Conservation (phyloP, 768 basidiomycete genomes). For the Agrocybe praecox region DNA sequence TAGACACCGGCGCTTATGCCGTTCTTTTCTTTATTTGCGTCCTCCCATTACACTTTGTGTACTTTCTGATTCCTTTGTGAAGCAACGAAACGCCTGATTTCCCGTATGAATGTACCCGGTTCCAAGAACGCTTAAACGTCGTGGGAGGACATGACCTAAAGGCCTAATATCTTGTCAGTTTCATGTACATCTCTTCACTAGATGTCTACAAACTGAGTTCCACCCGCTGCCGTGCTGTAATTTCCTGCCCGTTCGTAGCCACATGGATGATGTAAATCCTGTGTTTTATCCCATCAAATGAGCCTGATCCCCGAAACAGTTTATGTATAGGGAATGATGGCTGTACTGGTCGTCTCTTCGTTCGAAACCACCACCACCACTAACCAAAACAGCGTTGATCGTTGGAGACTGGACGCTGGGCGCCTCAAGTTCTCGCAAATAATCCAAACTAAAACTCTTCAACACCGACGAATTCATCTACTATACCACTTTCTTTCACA, state of each 20-base stretch:
- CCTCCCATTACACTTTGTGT: too few relatives aligned
- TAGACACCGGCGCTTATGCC: too few relatives aligned
- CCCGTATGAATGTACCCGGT: neutral
- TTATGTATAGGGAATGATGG: neutral
- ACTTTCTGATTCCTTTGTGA: neutral
- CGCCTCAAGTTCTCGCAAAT: constrained; percentile 4
- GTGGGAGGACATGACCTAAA: neutral
- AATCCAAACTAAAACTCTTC: neutral
- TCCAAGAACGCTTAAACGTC: neutral
- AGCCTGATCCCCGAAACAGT: neutral
- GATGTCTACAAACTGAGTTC: neutral
- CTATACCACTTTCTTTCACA: neutral
- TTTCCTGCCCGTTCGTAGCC: neutral
- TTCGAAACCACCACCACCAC: constrained; percentile 5
- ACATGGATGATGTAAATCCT: neutral
- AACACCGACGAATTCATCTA: neutral
- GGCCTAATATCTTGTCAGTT: neutral
- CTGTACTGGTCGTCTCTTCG: neutral
- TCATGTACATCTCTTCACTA: neutral
- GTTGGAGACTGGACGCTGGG: constrained; percentile 18
- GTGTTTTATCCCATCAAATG: neutral
- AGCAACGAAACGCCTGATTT: neutral
- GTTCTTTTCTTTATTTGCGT: too few relatives aligned
- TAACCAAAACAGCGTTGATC: constrained; percentile 12
- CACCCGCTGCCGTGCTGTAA: too few relatives aligned